Evolutionary conservation across 73 alveolate species (phyloP).

Genomic region (Tetrahymena borealis): DNA sequence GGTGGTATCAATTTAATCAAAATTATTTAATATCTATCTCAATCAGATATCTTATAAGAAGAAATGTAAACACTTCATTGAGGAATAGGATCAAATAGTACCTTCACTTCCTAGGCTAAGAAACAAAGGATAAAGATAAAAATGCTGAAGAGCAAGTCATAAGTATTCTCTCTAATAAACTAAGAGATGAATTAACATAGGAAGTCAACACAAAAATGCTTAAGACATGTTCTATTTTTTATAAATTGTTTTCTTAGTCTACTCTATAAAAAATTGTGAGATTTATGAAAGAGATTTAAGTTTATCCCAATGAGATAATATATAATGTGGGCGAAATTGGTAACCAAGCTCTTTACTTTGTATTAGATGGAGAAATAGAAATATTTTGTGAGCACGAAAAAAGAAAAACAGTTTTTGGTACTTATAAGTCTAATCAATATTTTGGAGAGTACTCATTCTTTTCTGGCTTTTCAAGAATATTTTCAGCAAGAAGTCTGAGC

Average conservation of each 20-base stretch:
- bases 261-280: neutral
- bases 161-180: neutral
- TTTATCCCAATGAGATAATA: neutral
- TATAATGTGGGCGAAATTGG: neutral
- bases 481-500: slow-evolving; percentile 10
- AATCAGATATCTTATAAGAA: neutral
- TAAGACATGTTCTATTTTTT: neutral
- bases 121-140: neutral
- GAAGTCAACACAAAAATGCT: neutral
- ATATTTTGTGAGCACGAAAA: neutral
- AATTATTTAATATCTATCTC: neutral
- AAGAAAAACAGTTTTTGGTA: neutral
- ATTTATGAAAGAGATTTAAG: neutral
- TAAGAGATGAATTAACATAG: neutral
- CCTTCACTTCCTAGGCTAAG: neutral
- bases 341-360: neutral
- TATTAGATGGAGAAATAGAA: neutral
- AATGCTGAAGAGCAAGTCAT: neutral
- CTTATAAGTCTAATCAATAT: neutral
- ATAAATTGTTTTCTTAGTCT: neutral
- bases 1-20: neutral
- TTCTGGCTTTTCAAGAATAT: slow-evolving; percentile 11
- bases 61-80: neutral
- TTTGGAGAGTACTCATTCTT: slow-evolving; percentile 35
- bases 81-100: neutral